Evolutionary conservation across 495 filamentous ascomycete species (phyloP), one percentile per base, ranked within the genome.

Genomic region (Cudoniella acicularis): DNA sequence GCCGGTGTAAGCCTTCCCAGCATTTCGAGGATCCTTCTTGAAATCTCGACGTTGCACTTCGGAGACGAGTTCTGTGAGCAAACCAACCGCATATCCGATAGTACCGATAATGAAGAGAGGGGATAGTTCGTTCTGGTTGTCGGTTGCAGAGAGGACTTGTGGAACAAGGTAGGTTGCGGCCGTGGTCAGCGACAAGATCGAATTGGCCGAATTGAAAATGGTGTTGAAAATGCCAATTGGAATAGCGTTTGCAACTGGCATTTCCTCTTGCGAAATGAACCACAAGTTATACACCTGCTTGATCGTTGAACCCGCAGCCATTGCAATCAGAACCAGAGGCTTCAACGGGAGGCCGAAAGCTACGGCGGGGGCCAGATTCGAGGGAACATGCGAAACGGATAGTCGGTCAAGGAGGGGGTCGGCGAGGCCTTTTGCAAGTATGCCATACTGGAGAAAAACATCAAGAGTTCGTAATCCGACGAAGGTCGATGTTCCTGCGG

Each of bases 381-480:
- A 22, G 63, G 69, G 49, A 56, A 73, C 50, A 42, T 70, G 49
- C 10, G 53, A 62, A 45, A 70, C 50, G 67, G 72, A 62, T 43
- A 75, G 49, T 21, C 22, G 25, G 50, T 62, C 22, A 30, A 74
- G 63, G 36, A 70, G 55, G 66, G 71, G 45, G 16, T 61, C 56
- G 26, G 72, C 76, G 11, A 65, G 42, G 27, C 68, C 68, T 17
- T 69, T 59, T 9, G 62, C 59, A 4, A 82, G 70, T 40, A 88
- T 76, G 25, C 66, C 67, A 64, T 81, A 81, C 69, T 88, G 85
- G 21, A 86, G 71, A 20, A 77, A 70, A 8, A 79, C 70, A 63
- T 88, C 84, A 60, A 79, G 69, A 8, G 74, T 66, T 51, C 84
- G 83, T 1, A 85, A 74, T 52, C 77, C 77, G 61, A 85, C 59